A percentile compares a stretch with the other conserved stretches of the same genome.
Conservation (phyloP, 2,329 filamentous ascomycete genomes). For the Paraphaeosphaeria minitans region DNA sequence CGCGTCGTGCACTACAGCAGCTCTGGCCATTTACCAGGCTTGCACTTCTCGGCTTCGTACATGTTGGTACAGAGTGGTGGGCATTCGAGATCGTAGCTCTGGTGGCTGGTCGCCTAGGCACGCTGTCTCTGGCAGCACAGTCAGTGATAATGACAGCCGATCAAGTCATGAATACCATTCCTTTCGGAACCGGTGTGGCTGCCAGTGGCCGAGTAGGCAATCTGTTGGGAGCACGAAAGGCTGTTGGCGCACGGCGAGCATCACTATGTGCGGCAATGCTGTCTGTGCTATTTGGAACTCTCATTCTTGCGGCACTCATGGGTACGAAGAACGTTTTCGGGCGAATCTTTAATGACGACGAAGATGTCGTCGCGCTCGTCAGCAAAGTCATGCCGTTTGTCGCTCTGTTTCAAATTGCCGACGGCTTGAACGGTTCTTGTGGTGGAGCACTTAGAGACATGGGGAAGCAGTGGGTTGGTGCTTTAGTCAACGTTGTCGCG, state of each 20-base stretch:
- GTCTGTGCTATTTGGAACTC: conserved; percentile 68
- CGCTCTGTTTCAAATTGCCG: conserved; percentile 87
- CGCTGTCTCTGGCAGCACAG: conserved; percentile 78
- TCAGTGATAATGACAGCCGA: conserved; percentile 90
- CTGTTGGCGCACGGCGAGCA: conserved; percentile 69
- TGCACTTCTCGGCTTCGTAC: conserved; percentile 75
- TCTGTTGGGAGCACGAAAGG: conserved; percentile 71
- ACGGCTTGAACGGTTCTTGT: conserved; percentile 84
- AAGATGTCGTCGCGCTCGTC: conserved; percentile 72
- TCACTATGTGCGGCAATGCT: conserved; percentile 78
- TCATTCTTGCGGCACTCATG: conserved; percentile 73
- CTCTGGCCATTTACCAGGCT: conserved; percentile 73
- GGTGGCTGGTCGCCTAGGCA: conserved; percentile 79
- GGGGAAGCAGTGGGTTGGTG: conserved; percentile 85
- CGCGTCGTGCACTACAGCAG: conserved; percentile 65
- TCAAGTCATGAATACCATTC: conserved; percentile 82
- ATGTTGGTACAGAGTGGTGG: conserved; percentile 94
- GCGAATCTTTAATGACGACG: conserved; percentile 80
- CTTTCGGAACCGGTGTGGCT: conserved; percentile 84
- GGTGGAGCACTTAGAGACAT: conserved; percentile 81
- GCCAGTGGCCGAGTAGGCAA: conserved; percentile 80
- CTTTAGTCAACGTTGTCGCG: conserved; percentile 77
- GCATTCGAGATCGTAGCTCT: conserved; percentile 90
- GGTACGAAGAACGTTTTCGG: conserved; percentile 74
- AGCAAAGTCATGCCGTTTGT: conserved; percentile 82